These are phyloP conservation scores for Ascocoryne sarcoides DNA, from an alignment of 2,329 filamentous ascomycete genomes.

Conservation along the genomic window DNA sequence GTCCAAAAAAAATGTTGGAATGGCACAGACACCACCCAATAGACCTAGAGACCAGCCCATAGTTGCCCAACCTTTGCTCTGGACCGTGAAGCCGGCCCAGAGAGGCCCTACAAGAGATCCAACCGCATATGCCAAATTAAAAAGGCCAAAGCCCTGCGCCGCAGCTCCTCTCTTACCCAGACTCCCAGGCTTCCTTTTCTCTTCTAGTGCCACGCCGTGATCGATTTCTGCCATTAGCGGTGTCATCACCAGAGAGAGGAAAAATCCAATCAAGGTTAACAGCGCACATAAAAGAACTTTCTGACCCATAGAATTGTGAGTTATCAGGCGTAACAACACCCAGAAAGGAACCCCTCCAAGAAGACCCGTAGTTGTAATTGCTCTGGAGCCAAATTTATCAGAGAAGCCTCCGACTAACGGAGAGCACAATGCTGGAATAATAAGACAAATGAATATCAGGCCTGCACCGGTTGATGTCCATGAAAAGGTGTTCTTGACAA, in stretches of 20 bases:
- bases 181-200: conserved; percentile 33
- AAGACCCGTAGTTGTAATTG: conserved; percentile 51
- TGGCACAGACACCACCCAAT: conserved; percentile 39
- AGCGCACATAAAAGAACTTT: conserved; percentile 59
- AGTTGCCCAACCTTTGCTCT: conserved; percentile 41
- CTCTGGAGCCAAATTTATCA: conserved; percentile 49
- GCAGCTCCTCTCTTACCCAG: conserved; percentile 34
- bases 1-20: conserved; percentile 43
- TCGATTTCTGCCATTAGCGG: conserved; percentile 66
- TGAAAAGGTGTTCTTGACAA: conserved; percentile 42
- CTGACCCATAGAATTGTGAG: conserved; percentile 46
- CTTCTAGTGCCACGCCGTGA: conserved; percentile 37
- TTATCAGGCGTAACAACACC: conserved; percentile 56
- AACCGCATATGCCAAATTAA: conserved; percentile 44
- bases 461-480: conserved; percentile 48
- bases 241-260: conserved; percentile 49
- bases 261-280: conserved; percentile 49
- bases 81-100: conserved; percentile 42
- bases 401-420: conserved; percentile 44
- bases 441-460: conserved; percentile 48
- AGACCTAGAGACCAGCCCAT: conserved; percentile 45
- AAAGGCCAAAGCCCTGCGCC: conserved; percentile 49
- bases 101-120: conserved; percentile 44
- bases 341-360: conserved; percentile 47
- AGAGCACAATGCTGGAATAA: conserved; percentile 50